A percentile compares a stretch with the other conserved stretches of the same genome.
Evolutionary conservation across 2,329 filamentous ascomycete species (phyloP).

Genomic region (Incumbomyces lentus): DNA sequence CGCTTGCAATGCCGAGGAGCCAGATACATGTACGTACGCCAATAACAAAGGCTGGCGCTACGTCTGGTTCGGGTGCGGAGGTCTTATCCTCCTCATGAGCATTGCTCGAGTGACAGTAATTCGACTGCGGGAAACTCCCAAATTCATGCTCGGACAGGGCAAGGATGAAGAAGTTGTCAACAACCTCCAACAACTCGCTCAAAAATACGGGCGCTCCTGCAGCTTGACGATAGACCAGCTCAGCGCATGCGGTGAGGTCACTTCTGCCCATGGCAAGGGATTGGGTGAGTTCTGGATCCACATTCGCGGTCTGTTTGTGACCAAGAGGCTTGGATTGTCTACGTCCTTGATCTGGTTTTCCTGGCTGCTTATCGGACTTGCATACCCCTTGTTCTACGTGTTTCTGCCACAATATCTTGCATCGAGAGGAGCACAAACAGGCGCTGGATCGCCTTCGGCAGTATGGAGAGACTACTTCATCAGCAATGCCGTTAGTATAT

Average conservation of each 20-base stretch:
- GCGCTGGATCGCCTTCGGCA: constrained; percentile 61
- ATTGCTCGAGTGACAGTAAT: constrained; percentile 41
- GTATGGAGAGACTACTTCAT: constrained; percentile 75
- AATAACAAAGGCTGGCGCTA: constrained; percentile 62
- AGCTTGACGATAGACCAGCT: constrained; percentile 42
- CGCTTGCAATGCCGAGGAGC: constrained; percentile 8
- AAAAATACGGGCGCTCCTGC: constrained; percentile 44
- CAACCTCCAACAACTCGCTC: constrained; percentile 45
- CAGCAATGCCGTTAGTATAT: constrained; percentile 61
- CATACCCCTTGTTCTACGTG: constrained; percentile 60
- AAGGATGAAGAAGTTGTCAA: constrained; percentile 42
- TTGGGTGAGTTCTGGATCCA: constrained; percentile 33
- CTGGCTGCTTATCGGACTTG: constrained; percentile 56
- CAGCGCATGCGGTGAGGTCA: constrained; percentile 33
- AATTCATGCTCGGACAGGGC: constrained; percentile 45
- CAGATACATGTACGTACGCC: constrained; percentile 34
- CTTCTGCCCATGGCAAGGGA: constrained; percentile 28
- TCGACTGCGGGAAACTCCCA: constrained; percentile 46
- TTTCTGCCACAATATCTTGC: constrained; percentile 44
- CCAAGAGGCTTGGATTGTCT: constrained; percentile 44
- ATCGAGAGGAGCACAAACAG: constrained; percentile 56
- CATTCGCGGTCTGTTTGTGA: constrained; percentile 58
- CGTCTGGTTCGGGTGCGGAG: constrained; percentile 59
- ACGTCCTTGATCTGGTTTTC: constrained; percentile 53
- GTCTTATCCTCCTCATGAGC: constrained; percentile 61